These are phyloP conservation scores for Phytophthora sansomeana DNA, from an alignment of 352 stramenopile genomes.

Conservation along the genomic window DNA sequence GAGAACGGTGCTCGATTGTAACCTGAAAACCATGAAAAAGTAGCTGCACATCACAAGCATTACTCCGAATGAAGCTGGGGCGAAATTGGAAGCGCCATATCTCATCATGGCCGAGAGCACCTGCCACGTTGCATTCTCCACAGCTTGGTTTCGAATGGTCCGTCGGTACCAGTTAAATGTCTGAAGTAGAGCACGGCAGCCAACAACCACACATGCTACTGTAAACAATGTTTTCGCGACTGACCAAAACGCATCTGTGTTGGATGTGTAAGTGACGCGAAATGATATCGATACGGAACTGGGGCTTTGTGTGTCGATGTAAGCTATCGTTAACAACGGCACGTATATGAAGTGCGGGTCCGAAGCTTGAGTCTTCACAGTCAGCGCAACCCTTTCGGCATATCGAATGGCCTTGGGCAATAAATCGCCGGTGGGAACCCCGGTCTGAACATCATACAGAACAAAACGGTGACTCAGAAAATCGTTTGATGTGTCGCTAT, in stretches of 20 bases:
- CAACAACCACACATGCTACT: slow-evolving; percentile 62
- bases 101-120: slow-evolving; percentile 53
- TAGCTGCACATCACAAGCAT: slow-evolving; percentile 87
- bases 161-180: slow-evolving; percentile 91
- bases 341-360: slow-evolving; percentile 66
- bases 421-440: slow-evolving; percentile 52
- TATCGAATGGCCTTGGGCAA: slow-evolving; percentile 74
- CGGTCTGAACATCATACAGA: slow-evolving; percentile 88
- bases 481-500: slow-evolving; percentile 85
- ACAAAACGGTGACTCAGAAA: slow-evolving; percentile 93
- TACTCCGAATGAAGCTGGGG: slow-evolving; percentile 56
- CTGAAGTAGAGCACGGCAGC: slow-evolving; percentile 68
- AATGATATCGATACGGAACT: slow-evolving; percentile 55
- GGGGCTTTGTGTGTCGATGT: slow-evolving; percentile 61
- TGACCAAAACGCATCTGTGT: slow-evolving; percentile 82
- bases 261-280: slow-evolving; percentile 89
- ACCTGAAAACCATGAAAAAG: slow-evolving; percentile 95
- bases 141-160: slow-evolving; percentile 74
- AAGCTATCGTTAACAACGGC: slow-evolving; percentile 82
- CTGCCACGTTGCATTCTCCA: slow-evolving; percentile 58
- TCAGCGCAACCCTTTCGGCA: slow-evolving; percentile 73
- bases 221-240: slow-evolving; percentile 79
- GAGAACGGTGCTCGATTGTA: slow-evolving; percentile 89
- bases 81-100: slow-evolving; percentile 52
- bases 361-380: slow-evolving; percentile 58